A percentile compares a stretch with the other conserved stretches of the same genome.
Conservation (phyloP, 345 rosid species). For the Balakata baccata region DNA sequence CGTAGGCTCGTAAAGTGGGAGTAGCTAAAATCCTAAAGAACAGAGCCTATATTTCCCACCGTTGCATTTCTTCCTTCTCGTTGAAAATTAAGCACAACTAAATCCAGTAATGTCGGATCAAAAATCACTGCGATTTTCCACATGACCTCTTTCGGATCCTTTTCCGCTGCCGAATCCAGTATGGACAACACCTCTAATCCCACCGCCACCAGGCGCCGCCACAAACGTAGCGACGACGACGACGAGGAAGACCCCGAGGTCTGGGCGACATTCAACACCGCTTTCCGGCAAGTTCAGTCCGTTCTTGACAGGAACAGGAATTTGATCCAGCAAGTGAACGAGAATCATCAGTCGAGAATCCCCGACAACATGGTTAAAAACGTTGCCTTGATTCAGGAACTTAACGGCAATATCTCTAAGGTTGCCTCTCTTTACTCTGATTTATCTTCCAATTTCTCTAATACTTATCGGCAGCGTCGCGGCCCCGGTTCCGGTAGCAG, state of each 20-base stretch:
- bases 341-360: constrained; percentile 72
- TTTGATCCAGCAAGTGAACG: constrained; percentile 83
- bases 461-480: constrained; percentile 36
- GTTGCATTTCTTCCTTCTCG: neutral
- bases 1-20: neutral
- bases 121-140: neutral
- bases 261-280: constrained; percentile 53
- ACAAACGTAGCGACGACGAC: constrained; percentile 13
- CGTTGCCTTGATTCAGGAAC: constrained; percentile 82
- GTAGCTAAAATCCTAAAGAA: neutral
- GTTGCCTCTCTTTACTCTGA: constrained; percentile 77
- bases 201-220: constrained; percentile 23
- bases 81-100: neutral
- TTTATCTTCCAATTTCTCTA: constrained; percentile 49
- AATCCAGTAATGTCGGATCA: neutral
- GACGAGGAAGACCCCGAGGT: constrained; percentile 52
- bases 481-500: constrained; percentile 16
- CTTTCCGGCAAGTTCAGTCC: constrained; percentile 63
- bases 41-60: neutral
- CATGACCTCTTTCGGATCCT: constrained; percentile 17
- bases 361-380: constrained; percentile 85
- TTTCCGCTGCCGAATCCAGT: constrained; percentile 13
- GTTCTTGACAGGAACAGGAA: constrained; percentile 77
- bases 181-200: constrained; percentile 31
- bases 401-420: constrained; percentile 78